These are phyloP conservation scores for Dothistroma pini DNA, from an alignment of 2,329 filamentous ascomycete genomes.

Conservation along the genomic window DNA sequence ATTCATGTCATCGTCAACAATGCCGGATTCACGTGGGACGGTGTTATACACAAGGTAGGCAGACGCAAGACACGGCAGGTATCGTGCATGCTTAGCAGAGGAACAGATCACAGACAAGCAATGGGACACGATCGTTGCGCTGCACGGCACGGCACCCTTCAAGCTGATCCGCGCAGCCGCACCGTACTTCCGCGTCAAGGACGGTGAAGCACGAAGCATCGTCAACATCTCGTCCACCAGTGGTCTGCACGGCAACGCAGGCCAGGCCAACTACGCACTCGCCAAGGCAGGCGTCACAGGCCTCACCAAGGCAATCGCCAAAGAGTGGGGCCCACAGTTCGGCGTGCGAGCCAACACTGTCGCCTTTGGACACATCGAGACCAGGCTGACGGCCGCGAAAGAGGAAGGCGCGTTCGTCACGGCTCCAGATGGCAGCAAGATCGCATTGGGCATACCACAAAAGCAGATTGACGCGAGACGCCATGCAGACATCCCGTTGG, in stretches of 20 bases:
- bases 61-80: not conserved
- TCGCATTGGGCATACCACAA: conserved; percentile 69
- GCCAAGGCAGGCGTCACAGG: conserved; percentile 82
- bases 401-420: conserved; percentile 77
- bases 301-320: conserved; percentile 83
- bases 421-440: conserved; percentile 70
- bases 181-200: conserved; percentile 82
- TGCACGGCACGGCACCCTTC: conserved; percentile 85
- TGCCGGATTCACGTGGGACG: conserved; percentile 90
- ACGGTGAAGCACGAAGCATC: conserved; percentile 72
- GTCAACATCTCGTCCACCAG: conserved; percentile 82
- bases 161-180: conserved; percentile 74
- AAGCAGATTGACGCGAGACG: conserved; percentile 50
- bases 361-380: conserved; percentile 78
- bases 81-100: not conserved
- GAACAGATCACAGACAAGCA: conserved; percentile 75
- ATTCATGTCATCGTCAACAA: conserved; percentile 92
- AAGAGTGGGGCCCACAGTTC: conserved; percentile 82
- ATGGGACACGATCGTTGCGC: conserved; percentile 81
- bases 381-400: conserved; percentile 77
- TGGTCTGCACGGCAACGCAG: conserved; percentile 80
- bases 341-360: conserved; percentile 80
- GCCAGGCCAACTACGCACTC: conserved; percentile 84
- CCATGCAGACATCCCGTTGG: conserved; percentile 67
- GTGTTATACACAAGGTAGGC: conserved; percentile 74